Evolutionary conservation across 306 rosid species (phyloP), one percentile per base, ranked within the genome.

Genomic region (Echinosophora koreensis): DNA sequence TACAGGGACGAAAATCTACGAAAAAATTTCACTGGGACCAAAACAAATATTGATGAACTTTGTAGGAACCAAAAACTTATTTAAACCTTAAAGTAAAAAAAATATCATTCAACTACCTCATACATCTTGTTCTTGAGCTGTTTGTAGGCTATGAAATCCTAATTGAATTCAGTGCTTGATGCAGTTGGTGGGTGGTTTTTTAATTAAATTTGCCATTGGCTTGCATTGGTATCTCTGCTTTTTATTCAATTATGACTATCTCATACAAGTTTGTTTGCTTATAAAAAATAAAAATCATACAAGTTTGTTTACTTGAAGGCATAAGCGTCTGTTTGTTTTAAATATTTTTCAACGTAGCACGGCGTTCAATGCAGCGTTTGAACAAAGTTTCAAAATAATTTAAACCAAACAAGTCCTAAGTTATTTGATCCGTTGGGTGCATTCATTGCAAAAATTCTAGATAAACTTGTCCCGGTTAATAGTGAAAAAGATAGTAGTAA

Each of bases 241-340:
- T 22, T 50, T 17, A 14, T 50, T 37, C 37, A 64, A 75, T 75
- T 75, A 75, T 75, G 72, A 63, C 41, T 1, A 15, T 22, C 22
- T 73, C 44, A n/a, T 32, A 22, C 37, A 35, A 49, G 30, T 18
- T 18, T 17, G 17, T 34, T 47, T 61, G 35, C 71, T 22, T 22
- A 22, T 22, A 22, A 22, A 22, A 22, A 22, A 22, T 22, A 22
- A 22, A 22, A 22, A 22, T 22, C 22, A 22, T 22, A 22, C 1
- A 22, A 22, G 22, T 22, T 22, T 22, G 22, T 22, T 22, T 22
- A 22, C 22, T 22, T 22, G 22, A 22, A 22, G 22, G 22, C 22
- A 22, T 22, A 22, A 22, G 22, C 22, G 22, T 22, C 22, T 22
- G 22, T 22, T 22, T 22, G 22, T 0, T 22, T 22, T 22, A 22